Evolutionary conservation across 2,329 filamentous ascomycete species (phyloP).

Genomic region (Nemania diffusa): DNA sequence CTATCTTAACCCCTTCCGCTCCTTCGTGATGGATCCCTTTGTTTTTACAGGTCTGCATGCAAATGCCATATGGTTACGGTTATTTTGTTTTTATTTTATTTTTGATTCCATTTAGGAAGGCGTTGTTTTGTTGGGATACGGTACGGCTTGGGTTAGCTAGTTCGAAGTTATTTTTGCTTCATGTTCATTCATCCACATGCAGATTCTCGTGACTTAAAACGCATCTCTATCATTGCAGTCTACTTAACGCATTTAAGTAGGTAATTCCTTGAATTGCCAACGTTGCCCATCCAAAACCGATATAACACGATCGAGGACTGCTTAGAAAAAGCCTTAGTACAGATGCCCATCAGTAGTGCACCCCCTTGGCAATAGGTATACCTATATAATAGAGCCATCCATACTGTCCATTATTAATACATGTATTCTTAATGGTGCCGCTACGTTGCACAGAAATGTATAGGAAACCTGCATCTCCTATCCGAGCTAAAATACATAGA

Average conservation of each 20-base stretch:
- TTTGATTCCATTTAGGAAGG: slow-evolving; percentile 12
- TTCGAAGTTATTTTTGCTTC: slow-evolving; percentile 8
- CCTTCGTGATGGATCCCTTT: slow-evolving; percentile 33
- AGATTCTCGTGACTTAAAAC: background rate
- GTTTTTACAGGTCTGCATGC: slow-evolving; percentile 39
- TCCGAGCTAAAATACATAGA: too few relatives aligned
- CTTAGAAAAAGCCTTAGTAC: background rate
- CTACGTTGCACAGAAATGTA: background rate
- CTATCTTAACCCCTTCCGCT: slow-evolving; percentile 25
- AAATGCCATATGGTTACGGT: slow-evolving; percentile 34
- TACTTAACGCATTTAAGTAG: background rate
- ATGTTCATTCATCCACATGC: background rate
- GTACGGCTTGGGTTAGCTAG: slow-evolving; percentile 14
- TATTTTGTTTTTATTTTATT: slow-evolving; percentile 3
- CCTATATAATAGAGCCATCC: background rate
- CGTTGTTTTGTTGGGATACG: slow-evolving; percentile 17
- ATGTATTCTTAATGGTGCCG: background rate
- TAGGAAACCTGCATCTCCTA: background rate
- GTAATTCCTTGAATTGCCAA: background rate
- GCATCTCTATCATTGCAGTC: background rate
- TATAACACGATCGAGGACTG: background rate
- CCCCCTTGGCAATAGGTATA: too few relatives aligned
- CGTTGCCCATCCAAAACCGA: too few relatives aligned
- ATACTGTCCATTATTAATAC: background rate
- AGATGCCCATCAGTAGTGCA: background rate